Evolutionary conservation across 1,284 basidiomycete species (phyloP), one percentile per base, ranked within the genome.

Genomic region (Lignosus rhinocerotis): DNA sequence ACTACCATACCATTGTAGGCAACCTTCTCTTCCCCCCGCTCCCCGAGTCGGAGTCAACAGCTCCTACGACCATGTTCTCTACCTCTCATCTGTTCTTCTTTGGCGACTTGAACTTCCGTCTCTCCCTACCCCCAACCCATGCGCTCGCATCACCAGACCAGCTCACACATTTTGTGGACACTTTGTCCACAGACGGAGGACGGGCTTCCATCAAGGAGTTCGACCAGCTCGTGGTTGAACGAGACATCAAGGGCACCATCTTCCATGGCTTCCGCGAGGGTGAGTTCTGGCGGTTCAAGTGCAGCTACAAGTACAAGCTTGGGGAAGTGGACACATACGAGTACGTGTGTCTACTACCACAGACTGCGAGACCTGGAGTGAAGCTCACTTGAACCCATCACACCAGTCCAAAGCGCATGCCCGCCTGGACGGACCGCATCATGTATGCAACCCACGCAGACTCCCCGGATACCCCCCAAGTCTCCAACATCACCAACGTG

Each of bases 381-480:
- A 12, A 50, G 9, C 45, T 38, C 53, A 58, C 46, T 45, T 14
- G 51, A 47, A n/a, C 48, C 56, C 11, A 12, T 19, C 19, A n/a
- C 21, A 12, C 17, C 51, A 93, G 86, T 70, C 74, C 76, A 30
- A 92, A 88, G 69, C 86, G 96, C 7, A 80, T 82, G 6, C 96
- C 96, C 0, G 90, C 95, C 19, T 99, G 95, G 93, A 98, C 96
- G 21, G 96, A 99, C 74, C 85, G 96, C 44, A 86, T 99, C 48
- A 77, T 99, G 65, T 97, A 94, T 72, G 82, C 90, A 2, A 93
- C 93, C 6, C 79, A 90, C 66, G 80, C 81, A n/a, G 92, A 93
- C 70, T 78, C 80, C 0, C 80, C 85, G 2, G 76, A 83, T 58
- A 71, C 72, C 6, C 78, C 79, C 6, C 75, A 83, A 16, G 68